A percentile compares a stretch with the other conserved stretches of the same genome.
Conservation (phyloP, 164 flowering plant species). For the Umbilicus rupestris region DNA sequence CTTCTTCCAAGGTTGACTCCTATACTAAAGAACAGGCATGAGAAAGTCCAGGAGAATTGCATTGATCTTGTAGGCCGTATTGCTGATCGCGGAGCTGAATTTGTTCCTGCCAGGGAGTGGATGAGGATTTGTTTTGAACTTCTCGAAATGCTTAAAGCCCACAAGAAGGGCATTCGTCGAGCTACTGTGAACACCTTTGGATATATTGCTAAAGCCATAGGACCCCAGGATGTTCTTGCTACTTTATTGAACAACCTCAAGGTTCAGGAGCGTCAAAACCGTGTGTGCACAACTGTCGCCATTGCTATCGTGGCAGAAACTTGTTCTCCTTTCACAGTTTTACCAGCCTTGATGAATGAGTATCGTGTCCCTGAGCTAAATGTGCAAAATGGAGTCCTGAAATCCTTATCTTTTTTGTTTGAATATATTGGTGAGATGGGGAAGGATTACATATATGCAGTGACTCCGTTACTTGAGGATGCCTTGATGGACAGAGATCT, state of each 20-base stretch:
- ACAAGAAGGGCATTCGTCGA: conserved; percentile 89
- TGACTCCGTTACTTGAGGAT: conserved; percentile 96
- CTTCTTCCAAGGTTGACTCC: conserved; percentile 93
- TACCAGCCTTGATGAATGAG: conserved; percentile 97
- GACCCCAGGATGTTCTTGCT: conserved; percentile 96
- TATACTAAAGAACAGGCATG: conserved; percentile 91
- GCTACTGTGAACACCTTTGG: conserved; percentile 99
- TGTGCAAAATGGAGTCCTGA: conserved; percentile 94
- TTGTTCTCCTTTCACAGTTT: conserved; percentile 91
- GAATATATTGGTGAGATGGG: conserved; percentile 99
- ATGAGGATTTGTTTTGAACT: conserved; percentile 99
- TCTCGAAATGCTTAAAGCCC: conserved; percentile 98
- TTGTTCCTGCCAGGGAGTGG: conserved; percentile 99
- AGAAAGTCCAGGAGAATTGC: conserved; percentile 97
- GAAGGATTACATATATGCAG: conserved; percentile 93
- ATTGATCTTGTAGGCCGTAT: conserved; percentile 96
- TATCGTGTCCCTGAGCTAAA: conserved; percentile 97
- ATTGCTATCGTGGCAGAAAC: conserved; percentile 98
- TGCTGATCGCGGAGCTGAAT: conserved; percentile 99
- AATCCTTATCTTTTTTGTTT: conserved; percentile 84
- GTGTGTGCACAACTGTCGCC: conserved; percentile 98
- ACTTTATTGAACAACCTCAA: conserved; percentile 89
- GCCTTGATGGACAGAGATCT: conserved; percentile 95
- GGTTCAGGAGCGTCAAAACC: conserved; percentile 97
- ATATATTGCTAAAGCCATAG: conserved; percentile 96